Evolutionary conservation across 345 rosid genomes (phyloP), one percentile per base, ranked within the genome.

Genomic region (Populus deltoides): DNA sequence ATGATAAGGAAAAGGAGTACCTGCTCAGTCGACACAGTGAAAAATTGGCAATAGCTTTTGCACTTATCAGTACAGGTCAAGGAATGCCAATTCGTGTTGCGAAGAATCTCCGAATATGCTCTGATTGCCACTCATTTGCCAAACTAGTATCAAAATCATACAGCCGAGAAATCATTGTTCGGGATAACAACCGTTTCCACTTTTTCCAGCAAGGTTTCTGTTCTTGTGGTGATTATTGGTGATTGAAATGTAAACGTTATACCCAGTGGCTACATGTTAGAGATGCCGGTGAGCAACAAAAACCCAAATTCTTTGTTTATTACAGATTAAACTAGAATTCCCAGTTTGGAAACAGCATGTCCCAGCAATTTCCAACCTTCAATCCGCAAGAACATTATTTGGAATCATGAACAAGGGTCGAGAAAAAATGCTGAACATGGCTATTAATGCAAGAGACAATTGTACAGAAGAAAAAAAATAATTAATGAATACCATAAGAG

Each of bases 141-240:
- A 89, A 86, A 73, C 63, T 77, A 12, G 89, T 82, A 65, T 89
- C 91, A 22, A 79, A 79, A 79, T 72, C 72, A 29, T 89, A 89
- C 66, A 77, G 75, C 49, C 57, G 91, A 73, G 87, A 89, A 80
- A 89, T 92, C 75, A 59, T 85, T 38, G 51, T 90, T 41, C 77
- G 92, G 80, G 90, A 89, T 76, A 88, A 87, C 61, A 89, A 84
- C 57, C 72, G 93, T 73, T 90, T 92, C 75, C 97, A 92, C 59
- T 86, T 84, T 79, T 89, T 89, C 51, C 78, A 53, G 4, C 80
- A 81, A 63, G 92, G 93, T 4, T 47, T 70, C 49, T 90, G 92
- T 81, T 89, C 93, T 24, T 90, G 93, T 75, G 62, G 59, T 77
- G 90, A 88, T 74, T 86, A 77, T 80, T 90, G 92, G 93, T 84